Evolutionary conservation across 768 basidiomycete species (phyloP).

Genomic region (Psilocybe azurescens): DNA sequence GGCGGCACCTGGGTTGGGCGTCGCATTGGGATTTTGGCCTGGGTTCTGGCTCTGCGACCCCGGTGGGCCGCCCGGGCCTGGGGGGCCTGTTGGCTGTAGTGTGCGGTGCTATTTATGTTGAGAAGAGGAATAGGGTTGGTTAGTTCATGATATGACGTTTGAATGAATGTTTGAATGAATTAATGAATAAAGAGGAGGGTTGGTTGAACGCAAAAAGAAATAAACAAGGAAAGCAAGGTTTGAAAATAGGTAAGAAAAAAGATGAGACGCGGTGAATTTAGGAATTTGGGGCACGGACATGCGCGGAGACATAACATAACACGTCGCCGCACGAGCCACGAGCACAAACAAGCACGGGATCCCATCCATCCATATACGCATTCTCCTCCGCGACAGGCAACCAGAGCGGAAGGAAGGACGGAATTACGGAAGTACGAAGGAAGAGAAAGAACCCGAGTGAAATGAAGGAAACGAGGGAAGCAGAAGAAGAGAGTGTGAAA

Average conservation of each 20-base stretch:
- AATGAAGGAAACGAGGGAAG: neutral
- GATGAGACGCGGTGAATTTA: too few species aligned
- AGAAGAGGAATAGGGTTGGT: neutral
- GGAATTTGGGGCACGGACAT: too few species aligned
- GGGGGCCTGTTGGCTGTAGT: slow-evolving; percentile 17
- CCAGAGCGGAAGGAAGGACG: neutral
- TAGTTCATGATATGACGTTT: too few species aligned
- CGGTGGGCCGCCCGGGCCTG: slow-evolving; percentile 7
- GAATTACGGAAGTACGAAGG: neutral
- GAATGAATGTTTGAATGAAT: too few species aligned
- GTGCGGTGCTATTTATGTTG: slow-evolving; percentile 10
- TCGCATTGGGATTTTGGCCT: neutral
- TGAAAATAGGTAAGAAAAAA: neutral
- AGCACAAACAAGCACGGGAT: too few species aligned
- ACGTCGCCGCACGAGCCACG: too few species aligned
- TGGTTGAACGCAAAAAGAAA: neutral
- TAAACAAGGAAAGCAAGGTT: neutral
- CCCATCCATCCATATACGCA: neutral
- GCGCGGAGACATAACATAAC: too few species aligned
- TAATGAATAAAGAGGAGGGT: too few species aligned
- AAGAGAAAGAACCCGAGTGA: neutral
- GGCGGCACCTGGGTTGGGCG: neutral
- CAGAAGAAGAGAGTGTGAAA: neutral
- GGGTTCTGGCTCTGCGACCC: neutral
- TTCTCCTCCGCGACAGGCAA: neutral